Evolutionary conservation across 2,329 filamentous ascomycete species (phyloP), one percentile per base, ranked within the genome.

Genomic region (Diplodia corticola): DNA sequence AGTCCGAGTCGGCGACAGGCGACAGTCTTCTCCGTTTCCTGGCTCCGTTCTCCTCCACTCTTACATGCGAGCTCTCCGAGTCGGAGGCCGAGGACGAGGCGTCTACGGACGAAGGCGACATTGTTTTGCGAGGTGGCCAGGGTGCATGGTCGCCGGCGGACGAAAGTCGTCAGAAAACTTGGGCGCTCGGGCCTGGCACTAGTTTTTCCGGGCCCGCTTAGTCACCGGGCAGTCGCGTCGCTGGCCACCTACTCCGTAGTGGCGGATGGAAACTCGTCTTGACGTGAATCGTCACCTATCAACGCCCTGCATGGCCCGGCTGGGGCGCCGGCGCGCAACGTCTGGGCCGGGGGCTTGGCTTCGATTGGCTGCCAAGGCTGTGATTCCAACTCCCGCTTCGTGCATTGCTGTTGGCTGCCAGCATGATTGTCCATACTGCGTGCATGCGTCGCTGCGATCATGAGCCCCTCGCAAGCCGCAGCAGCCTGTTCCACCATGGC

Each of bases 11-110:
- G 22, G 33, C 17, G 28, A 44, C 15, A 17, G 70, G 70, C 2
- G 76, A 78, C 15, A 78, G 67, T 69, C 71, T 76, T 67, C 76
- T 76, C 64, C 76, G 72, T 68, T 79, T 79, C 61, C 77, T 73
- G 7, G 75, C 72, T 0, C 75, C 76, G 24, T 69, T 66, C 55
- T 77, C 74, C 10, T 66, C 55, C 6, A 66, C 46, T 17, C 59
- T 54, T 6, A 66, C 40, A 37, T 61, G 64, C 7, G 64, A 63
- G 37, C 49, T 22, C n/a, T 67, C 65, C 6, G 53, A 67, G 20
- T 64, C 65, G 26, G 60, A 64, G 35, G 35, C 65, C 6, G 59
- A 67, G 54, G 53, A 59, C 12, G 54, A 61, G 44, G 57, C 64
- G 46, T 66, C 37, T 64, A 35, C 15, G 20, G 63, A 64, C 26